Percentiles rank a stretch among this genome's conserved stretches.
Conservation (phyloP, 805 yeast genomes). For the Wickerhamomyces canadensis region DNA sequence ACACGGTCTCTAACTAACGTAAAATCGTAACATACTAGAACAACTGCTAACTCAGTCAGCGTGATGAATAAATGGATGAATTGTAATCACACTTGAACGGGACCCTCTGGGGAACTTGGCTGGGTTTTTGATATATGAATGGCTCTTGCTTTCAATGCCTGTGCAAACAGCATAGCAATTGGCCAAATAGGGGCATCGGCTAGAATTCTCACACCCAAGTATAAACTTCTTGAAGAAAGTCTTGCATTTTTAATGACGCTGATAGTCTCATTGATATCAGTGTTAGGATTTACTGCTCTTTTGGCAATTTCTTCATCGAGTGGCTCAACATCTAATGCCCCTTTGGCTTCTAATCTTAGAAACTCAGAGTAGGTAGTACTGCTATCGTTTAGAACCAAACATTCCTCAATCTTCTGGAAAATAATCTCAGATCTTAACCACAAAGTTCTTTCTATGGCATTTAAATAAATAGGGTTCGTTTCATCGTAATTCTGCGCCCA, state of each 20-base stretch:
- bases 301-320: constrained; percentile 46
- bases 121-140: constrained; percentile 29
- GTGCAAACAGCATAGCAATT: constrained; percentile 71
- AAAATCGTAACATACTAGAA: too few relatives aligned
- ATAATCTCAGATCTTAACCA: constrained; percentile 62
- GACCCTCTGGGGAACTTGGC: constrained; percentile 14
- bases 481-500: constrained; percentile 36
- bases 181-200: constrained; percentile 92
- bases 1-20: too few relatives aligned
- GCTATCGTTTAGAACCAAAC: constrained; percentile 46
- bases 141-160: constrained; percentile 66
- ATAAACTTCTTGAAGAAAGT: constrained; percentile 51
- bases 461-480: constrained; percentile 24
- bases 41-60: too few relatives aligned
- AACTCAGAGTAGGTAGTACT: constrained; percentile 55
- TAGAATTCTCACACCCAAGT: constrained; percentile 67
- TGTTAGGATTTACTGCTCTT: constrained; percentile 39
- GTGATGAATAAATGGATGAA: too few relatives aligned
- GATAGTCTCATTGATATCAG: constrained; percentile 38
- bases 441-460: constrained; percentile 49
- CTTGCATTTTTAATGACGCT: constrained; percentile 42
- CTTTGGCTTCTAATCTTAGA: constrained; percentile 52
- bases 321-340: constrained; percentile 49
- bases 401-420: constrained; percentile 54
- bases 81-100: too few relatives aligned